Conservation (phyloP, 768 basidiomycete genomes). For the Lentinula lateritia region DNA sequence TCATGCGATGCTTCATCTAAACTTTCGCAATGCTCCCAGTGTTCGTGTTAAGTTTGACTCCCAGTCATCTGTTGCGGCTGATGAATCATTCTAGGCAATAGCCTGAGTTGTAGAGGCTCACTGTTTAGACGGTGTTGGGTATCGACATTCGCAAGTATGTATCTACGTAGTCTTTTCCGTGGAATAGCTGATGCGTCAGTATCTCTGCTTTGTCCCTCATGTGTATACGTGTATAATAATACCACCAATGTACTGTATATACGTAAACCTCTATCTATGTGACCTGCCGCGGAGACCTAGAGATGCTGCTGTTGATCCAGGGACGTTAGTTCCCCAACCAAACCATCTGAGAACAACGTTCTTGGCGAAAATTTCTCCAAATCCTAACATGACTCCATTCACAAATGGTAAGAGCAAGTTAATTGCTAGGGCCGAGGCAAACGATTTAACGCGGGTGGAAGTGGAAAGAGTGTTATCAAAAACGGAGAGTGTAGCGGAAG, state of each 20-base stretch:
- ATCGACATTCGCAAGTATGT: neutral
- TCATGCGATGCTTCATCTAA: neutral
- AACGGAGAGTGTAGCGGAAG: conserved; percentile 60
- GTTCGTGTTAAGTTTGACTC: conserved; percentile 2
- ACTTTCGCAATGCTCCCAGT: neutral
- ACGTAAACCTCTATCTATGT: conserved; percentile 2
- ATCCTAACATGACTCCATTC: conserved; percentile 95
- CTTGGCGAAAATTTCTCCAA: conserved; percentile 90
- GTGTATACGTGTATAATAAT: neutral
- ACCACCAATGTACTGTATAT: neutral
- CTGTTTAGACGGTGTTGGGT: neutral
- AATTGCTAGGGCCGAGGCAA: conserved; percentile 73
- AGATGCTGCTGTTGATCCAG: conserved; percentile 32
- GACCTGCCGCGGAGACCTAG: conserved; percentile 22
- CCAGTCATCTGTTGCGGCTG: conserved; percentile 1
- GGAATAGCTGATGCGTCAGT: no score
- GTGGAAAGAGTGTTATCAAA: conserved; percentile 64
- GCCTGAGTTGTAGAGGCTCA: neutral
- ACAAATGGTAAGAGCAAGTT: conserved; percentile 85
- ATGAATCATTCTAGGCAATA: neutral
- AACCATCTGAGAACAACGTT: conserved; percentile 57
- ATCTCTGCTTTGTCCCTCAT: neutral
- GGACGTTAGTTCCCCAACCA: conserved; percentile 35
- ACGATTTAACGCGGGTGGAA: conserved; percentile 61
- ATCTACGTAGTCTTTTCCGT: no score